Evolutionary conservation across 768 basidiomycete species (phyloP), one percentile per base, ranked within the genome.

Genomic region (Pleurotus cornucopiae): DNA sequence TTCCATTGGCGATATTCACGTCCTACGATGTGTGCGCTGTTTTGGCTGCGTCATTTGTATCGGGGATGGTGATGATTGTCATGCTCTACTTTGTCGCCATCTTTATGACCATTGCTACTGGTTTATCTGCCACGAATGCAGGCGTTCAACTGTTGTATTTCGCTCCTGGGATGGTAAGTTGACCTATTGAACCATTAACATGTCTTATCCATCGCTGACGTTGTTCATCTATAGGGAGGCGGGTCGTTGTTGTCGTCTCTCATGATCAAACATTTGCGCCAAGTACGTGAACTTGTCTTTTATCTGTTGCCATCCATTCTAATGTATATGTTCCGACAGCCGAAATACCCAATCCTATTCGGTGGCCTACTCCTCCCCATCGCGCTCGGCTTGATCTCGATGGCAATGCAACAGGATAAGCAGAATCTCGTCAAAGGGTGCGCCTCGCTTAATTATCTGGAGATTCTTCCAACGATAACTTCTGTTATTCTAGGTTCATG

Each of bases 71-170:
- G 56, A 75, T 75, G 71, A 66, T 80, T 56, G 78, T 78, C 49
- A 74, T 76, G 71, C 80, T 81, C 64, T 82, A 82, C 62, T 81
- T 82, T 58, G 69, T 81, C 43, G 70, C 79, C 0, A 77, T 81
- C 49, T 81, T 82, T 65, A 73, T 78, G 65, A 73, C 72, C 18
- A 68, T 79, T 61, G 79, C 77, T n/a, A 65, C 66, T 23, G 76
- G 74, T 5, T 62, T 71, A 26, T 66, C 71, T 11, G 63, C 78
- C n/a, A 63, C 67, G 16, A 63, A 70, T 44, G 69, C 76, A 18
- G 81, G 79, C 34, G 66, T 73, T 23, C 79, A 81, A 61, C 58
- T 81, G n/a, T 62, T 81, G n/a, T 81, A 74, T 62, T 79, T 81
- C 55, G 69, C 78, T 1, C 80, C 81, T 9, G 79, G 80, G 41